Evolutionary conservation across 805 yeast species (phyloP).

Genomic region (Blastobotrys attinorum): DNA sequence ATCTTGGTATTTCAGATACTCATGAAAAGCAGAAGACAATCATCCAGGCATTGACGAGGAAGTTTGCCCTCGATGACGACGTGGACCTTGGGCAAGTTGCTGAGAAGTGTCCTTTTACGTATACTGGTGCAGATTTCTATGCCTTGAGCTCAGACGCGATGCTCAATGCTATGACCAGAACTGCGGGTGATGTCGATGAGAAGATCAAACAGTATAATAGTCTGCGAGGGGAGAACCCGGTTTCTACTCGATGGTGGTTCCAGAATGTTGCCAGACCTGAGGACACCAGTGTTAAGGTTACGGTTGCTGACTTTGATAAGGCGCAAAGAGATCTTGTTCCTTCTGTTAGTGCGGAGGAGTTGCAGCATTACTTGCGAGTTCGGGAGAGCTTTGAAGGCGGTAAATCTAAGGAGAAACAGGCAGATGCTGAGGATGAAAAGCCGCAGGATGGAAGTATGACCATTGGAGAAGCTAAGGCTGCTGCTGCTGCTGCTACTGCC

Average conservation of each 20-base stretch:
- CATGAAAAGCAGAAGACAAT: conserved; percentile 82
- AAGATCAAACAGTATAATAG: conserved; percentile 50
- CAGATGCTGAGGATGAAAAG: no score
- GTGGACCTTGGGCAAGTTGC: conserved; percentile 59
- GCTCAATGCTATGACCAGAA: conserved; percentile 92
- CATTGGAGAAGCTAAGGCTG: no score
- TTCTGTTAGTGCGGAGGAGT: conserved; percentile 80
- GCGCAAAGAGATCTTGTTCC: conserved; percentile 70
- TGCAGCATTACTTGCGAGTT: conserved; percentile 72
- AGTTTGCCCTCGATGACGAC: conserved; percentile 47
- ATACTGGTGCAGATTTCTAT: conserved; percentile 96
- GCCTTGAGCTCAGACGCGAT: conserved; percentile 94
- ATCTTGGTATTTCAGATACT: conserved; percentile 87
- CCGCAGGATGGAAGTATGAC: no score
- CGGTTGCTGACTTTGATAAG: conserved; percentile 64
- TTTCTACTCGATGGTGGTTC: conserved; percentile 83
- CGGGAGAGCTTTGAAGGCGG: conserved; percentile 76
- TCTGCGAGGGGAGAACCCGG: conserved; percentile 25
- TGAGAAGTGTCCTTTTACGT: conserved; percentile 71
- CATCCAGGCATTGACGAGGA: conserved; percentile 79
- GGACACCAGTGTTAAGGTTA: conserved; percentile 64
- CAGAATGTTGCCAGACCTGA: conserved; percentile 62
- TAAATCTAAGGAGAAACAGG: conserved; percentile 26
- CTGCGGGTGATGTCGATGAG: conserved; percentile 66
- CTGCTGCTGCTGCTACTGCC: no score